Conservation (phyloP, 2,329 filamentous ascomycete genomes). For the Sporothrix mexicana region DNA sequence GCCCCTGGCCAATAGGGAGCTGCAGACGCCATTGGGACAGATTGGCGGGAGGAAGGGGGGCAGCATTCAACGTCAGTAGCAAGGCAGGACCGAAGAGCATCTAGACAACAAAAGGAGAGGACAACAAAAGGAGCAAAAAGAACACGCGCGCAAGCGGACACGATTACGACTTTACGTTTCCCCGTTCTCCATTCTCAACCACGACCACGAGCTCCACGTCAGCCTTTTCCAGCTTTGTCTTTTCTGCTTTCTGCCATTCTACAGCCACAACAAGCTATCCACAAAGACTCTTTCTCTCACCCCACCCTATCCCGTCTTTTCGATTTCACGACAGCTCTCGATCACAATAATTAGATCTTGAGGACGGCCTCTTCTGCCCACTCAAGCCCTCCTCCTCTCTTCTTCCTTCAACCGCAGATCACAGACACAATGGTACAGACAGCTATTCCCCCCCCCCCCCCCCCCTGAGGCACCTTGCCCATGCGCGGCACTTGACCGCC, state of each 20-base stretch:
- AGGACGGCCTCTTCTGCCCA: neutral
- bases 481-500: constrained; percentile 12
- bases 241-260: neutral
- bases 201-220: constrained; percentile 18
- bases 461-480: neutral
- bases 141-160: constrained; percentile 8
- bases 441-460: neutral
- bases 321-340: constrained; percentile 13
- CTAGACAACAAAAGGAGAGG: constrained; percentile 13
- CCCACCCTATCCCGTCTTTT: constrained; percentile 5
- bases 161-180: neutral
- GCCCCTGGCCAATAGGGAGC: neutral
- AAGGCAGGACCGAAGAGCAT: constrained; percentile 20
- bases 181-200: neutral
- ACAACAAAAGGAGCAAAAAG: constrained; percentile 15
- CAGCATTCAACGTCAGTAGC: constrained; percentile 24
- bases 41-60: constrained; percentile 28
- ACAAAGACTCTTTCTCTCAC: neutral
- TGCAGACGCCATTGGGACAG: constrained; percentile 30
- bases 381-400: neutral
- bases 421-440: constrained; percentile 29
- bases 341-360: neutral
- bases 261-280: neutral
- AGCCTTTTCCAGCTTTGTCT: constrained; percentile 13
- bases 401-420: neutral